These are phyloP conservation scores for Apophysomyces variabilis DNA, from an alignment of 371 early-diverging fungal species.

Conservation along the genomic window DNA sequence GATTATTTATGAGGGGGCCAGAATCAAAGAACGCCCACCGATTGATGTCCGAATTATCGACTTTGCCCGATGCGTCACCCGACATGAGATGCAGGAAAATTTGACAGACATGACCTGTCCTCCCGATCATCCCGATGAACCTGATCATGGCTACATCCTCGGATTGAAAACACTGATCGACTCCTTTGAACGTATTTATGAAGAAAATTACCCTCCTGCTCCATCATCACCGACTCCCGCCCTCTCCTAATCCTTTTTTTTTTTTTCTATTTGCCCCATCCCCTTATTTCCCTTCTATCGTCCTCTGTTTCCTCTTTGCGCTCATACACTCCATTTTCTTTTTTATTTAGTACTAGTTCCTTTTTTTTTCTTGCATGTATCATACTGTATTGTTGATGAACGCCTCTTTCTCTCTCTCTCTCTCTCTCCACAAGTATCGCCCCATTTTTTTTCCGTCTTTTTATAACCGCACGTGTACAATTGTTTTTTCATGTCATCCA, in stretches of 20 bases:
- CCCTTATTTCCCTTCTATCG: not conserved
- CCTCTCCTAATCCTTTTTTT: no score
- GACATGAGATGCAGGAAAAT: slow-evolving; percentile 27
- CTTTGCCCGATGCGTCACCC: slow-evolving; percentile 81
- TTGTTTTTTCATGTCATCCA: slow-evolving; percentile 9
- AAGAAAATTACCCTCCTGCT: not conserved
- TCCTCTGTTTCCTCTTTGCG: not conserved
- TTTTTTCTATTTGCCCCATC: no score
- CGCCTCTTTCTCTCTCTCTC: not conserved
- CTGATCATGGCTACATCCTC: slow-evolving; percentile 72
- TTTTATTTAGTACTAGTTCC: no score
- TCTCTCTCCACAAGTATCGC: not conserved
- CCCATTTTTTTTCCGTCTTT: not conserved
- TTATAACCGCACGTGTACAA: slow-evolving; percentile 1
- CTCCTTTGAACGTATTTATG: slow-evolving; percentile 59
- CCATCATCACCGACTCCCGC: not conserved
- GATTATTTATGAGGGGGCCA: slow-evolving; percentile 39
- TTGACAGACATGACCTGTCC: slow-evolving; percentile 53
- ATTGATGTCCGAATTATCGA: slow-evolving; percentile 89
- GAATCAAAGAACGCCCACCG: not conserved
- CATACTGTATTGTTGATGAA: not conserved
- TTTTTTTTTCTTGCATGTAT: slow-evolving; percentile 3
- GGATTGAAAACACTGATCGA: slow-evolving; percentile 68
- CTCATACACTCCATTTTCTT: no score
- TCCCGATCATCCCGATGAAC: slow-evolving; percentile 60